These are phyloP conservation scores for Shiraia sp. DNA, from an alignment of 2,329 filamentous ascomycete species.

Conservation along the genomic window DNA sequence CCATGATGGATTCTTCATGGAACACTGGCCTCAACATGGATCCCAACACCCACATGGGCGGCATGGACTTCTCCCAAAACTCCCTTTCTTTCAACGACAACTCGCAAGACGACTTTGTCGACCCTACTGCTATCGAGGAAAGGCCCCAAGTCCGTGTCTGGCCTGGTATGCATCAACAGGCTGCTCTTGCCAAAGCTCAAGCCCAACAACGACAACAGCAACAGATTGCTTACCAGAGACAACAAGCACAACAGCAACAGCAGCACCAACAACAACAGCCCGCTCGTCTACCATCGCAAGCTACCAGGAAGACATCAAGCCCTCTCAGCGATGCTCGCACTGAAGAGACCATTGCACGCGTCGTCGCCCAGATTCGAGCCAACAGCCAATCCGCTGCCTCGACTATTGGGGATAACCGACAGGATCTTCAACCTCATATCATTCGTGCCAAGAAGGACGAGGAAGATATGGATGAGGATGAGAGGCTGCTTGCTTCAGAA, in stretches of 20 bases:
- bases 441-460: conserved; percentile 86
- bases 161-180: conserved; percentile 90
- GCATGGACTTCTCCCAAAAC: conserved; percentile 57
- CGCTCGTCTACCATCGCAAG: conserved; percentile 26
- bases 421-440: conserved; percentile 64
- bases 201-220: conserved; percentile 50
- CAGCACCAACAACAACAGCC: conserved; percentile 46
- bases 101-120: conserved; percentile 62
- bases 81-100: conserved; percentile 63
- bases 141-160: conserved; percentile 72
- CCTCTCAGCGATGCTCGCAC: conserved; percentile 51
- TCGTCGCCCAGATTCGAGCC: conserved; percentile 89
- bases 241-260: conserved; percentile 37
- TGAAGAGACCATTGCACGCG: conserved; percentile 91
- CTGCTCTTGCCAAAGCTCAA: conserved; percentile 56
- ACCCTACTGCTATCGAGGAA: conserved; percentile 74
- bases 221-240: conserved; percentile 42
- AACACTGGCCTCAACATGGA: conserved; percentile 55
- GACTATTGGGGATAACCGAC: conserved; percentile 55
- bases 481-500: conserved; percentile 89
- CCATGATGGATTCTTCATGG: conserved; percentile 59
- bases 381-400: conserved; percentile 60
- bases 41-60: conserved; percentile 70
- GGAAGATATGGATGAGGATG: conserved; percentile 98
- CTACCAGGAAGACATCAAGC: conserved; percentile 43